phyloP scores from a whole-genome alignment of 148 eudicot species.

The Camellia granthamiana region DNA sequence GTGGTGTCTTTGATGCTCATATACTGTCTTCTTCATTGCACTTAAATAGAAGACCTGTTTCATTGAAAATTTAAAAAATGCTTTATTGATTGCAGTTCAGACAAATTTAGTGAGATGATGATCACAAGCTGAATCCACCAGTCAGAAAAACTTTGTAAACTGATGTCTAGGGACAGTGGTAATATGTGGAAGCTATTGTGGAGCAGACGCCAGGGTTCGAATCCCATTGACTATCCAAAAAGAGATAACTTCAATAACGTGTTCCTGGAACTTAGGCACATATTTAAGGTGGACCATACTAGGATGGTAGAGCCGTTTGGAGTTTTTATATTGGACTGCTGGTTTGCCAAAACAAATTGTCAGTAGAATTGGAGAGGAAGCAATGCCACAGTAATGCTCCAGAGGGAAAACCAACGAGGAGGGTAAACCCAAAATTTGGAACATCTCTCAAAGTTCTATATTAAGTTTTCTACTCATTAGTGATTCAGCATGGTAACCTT shows the following conservation, averaged over 20 bases:
- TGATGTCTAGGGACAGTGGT: no score
- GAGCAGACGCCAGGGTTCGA: no score
- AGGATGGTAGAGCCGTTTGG: not conserved
- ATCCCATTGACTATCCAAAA: no score
- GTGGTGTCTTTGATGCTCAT: constrained; percentile 10
- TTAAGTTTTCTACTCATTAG: not conserved
- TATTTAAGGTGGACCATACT: not conserved
- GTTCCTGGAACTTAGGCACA: constrained; percentile 6
- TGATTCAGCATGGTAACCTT: constrained; percentile 12
- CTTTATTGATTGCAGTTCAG: constrained; percentile 9
- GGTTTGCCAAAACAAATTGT: not conserved
- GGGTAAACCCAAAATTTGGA: not conserved
- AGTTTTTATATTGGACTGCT: not conserved
- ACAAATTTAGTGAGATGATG: not conserved
- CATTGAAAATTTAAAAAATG: constrained; percentile 3
- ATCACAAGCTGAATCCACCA: not conserved
- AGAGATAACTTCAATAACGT: no score
- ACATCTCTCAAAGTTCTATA: constrained; percentile 4
- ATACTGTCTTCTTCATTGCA: constrained; percentile 1
- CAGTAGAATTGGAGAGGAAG: not conserved
- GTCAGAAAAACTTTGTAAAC: not conserved
- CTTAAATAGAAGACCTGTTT: constrained; percentile 3
- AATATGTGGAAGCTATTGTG: no score
- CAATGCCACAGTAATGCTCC: constrained; percentile 1
- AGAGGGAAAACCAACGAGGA: not conserved